These are phyloP conservation scores for Boletus reticuloceps DNA, from an alignment of 768 basidiomycete genomes.

Conservation along the genomic window DNA sequence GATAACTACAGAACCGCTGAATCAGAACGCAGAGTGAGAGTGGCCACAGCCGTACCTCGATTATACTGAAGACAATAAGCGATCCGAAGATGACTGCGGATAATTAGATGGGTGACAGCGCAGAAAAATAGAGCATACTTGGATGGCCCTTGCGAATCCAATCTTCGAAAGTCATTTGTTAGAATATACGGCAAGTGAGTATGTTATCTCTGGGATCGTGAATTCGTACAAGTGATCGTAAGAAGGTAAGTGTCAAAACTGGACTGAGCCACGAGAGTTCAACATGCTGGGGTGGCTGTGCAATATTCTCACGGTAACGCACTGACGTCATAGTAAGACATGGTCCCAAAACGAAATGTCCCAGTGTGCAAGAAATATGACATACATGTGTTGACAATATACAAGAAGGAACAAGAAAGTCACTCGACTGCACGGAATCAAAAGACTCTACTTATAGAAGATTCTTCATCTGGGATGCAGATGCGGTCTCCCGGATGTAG, in stretches of 20 bases:
- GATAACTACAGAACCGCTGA: conserved; percentile 44
- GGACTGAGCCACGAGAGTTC: conserved; percentile 16
- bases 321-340: conserved; percentile 21
- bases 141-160: conserved; percentile 54
- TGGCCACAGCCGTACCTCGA: conserved; percentile 47
- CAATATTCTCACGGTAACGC: conserved; percentile 8
- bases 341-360: neutral
- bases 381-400: conserved; percentile 14
- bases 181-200: conserved; percentile 4
- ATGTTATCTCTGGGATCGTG: conserved; percentile 24
- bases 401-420: neutral
- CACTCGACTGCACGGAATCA: conserved; percentile 3
- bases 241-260: neutral
- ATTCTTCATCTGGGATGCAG: conserved; percentile 51
- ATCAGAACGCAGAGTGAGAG: neutral
- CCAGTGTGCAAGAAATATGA: conserved; percentile 10
- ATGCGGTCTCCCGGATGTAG: conserved; percentile 59
- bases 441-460: conserved; percentile 32
- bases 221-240: conserved; percentile 26
- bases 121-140: conserved; percentile 35
- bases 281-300: conserved; percentile 27
- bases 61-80: conserved; percentile 55
- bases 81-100: conserved; percentile 53
- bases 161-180: conserved; percentile 36
- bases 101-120: neutral